Evolutionary conservation across 495 filamentous ascomycete genomes (phyloP), one percentile per base, ranked within the genome.

Genomic region (Mycothermus thermophilus): DNA sequence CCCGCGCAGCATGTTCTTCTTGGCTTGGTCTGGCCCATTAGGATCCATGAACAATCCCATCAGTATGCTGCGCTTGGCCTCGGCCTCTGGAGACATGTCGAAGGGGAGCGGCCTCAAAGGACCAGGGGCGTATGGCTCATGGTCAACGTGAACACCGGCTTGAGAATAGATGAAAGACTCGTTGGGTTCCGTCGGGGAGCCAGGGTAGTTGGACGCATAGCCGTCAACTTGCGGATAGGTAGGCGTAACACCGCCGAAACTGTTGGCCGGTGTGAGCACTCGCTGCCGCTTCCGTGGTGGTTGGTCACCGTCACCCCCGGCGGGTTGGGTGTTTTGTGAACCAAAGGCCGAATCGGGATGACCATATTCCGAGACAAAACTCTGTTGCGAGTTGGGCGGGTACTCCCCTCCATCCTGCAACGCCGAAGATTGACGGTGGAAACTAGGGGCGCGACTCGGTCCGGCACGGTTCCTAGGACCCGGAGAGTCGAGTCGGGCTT

Each of bases 401-500:
- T 57, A 58, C 3, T 66, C 64, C 15, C 57, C 55, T 12, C 34
- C 34, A 3, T 79, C 77, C 46, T 82, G 74, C 22, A 6, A 11
- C 35, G 83, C 83, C 18, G 69, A 70, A 5, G 63, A 57, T 42
- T 71, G 67, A 11, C 69, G 60, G 40, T 63, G 63, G 47, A 70
- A 72, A 42, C 67, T 71, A 13, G 68, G 62, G 2, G 65, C 60
- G 9, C 68, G 57, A 12, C 53, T 54, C 0, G 60, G 61, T 1
- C 59, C 59, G 22, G 51, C 64, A 35, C 59, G 72, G 44, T 55
- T 74, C 9, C 80, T 63, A 8, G 79, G 80, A 10, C 67, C 77
- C 12, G 84, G 84, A 4, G 87, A 93, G 52, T 94, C 87, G 53
- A 94, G 80, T 1, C 87, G 69, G 21, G 90, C 85, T 58, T 95